Evolutionary conservation across 257 asterid species (phyloP), one percentile per base, ranked within the genome.

Genomic region (Solanum sparsipilum): DNA sequence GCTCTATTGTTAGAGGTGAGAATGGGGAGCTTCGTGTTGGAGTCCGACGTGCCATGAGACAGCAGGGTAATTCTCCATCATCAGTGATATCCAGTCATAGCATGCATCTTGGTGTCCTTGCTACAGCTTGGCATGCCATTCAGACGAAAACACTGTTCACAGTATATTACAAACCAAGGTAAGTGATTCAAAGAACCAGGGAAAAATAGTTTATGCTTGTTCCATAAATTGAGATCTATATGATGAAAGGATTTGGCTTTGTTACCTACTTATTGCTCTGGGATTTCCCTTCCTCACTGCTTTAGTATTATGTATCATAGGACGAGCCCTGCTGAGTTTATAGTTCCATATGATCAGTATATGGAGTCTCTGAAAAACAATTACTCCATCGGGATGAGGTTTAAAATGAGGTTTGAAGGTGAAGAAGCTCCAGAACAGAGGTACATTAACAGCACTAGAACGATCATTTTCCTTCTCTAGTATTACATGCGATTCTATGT

Each of bases 71-170:
- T 88, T 92, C 94, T 94, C 95, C 98, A 70, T 94, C 98, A 41
- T 94, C 98, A 75, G 98, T 95, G 87, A 95, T 95, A 88, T 95
- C 98, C 39, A 95, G 98, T 91, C 98, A 95, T 88, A 94, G 96
- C 83, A 95, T 95, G 98, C 98, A 94, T 90, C 93, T 94, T 27
- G 98, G 98, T 82, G 96, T 95, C 87, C 98, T 95, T 88, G 98
- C 98, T 36, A 95, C 98, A 78, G 98, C 98, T 83, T 93, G 94
- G 35, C 98, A 95, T 90, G 98, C 98, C 87, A 91, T 94, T 87
- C 89, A 93, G 73, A 94, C 96, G 79, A 82, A 95, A 91, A 95
- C 98, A 83, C 83, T 89, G 35, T 94, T 95, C 93, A 93, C 98
- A 84, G 98, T 95, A 88, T 95, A 87, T 85, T 95, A 95, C 89